A percentile compares a stretch with the other conserved stretches of the same genome.
phyloP scores from a whole-genome alignment of 106 monocot species.

The Dioscorea zingiberensis region DNA sequence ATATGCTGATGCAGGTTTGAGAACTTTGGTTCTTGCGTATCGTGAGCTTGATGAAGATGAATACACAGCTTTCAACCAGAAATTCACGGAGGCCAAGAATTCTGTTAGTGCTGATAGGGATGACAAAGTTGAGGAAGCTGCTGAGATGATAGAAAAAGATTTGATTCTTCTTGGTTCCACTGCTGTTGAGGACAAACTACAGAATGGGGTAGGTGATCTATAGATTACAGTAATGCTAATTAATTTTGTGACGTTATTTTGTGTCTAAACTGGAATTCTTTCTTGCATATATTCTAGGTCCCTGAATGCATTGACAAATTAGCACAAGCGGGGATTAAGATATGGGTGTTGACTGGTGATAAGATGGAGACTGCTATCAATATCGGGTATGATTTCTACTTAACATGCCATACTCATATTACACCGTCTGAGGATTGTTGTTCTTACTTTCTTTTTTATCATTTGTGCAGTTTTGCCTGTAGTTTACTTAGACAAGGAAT shows the following conservation, averaged over 20 bases:
- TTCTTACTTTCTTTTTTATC: background rate
- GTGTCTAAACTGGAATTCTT: background rate
- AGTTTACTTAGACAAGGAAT: slow-evolving; percentile 94
- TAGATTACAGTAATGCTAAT: no score
- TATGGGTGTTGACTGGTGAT: slow-evolving; percentile 96
- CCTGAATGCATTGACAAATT: slow-evolving; percentile 98
- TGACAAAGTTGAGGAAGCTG: slow-evolving; percentile 76
- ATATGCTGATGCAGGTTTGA: slow-evolving; percentile 90
- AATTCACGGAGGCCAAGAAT: slow-evolving; percentile 70
- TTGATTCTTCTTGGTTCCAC: slow-evolving; percentile 92
- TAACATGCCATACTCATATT: background rate
- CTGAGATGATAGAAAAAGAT: slow-evolving; percentile 71
- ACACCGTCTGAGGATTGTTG: background rate
- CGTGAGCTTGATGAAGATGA: slow-evolving; percentile 69
- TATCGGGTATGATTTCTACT: slow-evolving; percentile 61
- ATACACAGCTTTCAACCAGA: slow-evolving; percentile 49
- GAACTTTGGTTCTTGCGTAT: slow-evolving; percentile 94
- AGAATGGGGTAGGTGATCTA: slow-evolving; percentile 63
- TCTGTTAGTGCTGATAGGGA: slow-evolving; percentile 81
- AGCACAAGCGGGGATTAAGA: slow-evolving; percentile 93
- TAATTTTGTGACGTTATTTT: background rate
- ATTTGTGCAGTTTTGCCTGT: slow-evolving; percentile 69
- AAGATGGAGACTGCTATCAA: slow-evolving; percentile 99
- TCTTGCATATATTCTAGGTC: slow-evolving; percentile 36
- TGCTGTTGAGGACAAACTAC: slow-evolving; percentile 96